Base-by-base conservation (phyloP, 2,329 filamentous ascomycete genomes). In the Apiospora aurea region DNA sequence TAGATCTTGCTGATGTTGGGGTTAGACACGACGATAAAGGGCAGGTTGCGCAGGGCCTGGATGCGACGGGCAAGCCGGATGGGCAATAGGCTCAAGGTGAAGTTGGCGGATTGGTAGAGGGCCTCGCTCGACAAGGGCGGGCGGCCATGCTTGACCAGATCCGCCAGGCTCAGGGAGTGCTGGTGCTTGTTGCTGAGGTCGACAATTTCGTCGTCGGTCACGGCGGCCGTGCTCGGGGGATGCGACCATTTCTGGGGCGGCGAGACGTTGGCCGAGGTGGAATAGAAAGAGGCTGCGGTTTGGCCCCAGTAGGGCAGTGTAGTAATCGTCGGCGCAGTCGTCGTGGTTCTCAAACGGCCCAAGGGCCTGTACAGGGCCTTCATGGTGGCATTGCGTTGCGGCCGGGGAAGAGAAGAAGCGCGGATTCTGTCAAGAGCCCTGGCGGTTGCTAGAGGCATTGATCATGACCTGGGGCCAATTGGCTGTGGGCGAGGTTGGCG, bases 21-120 rank as follows among this genome's bases (percentile, higher is more conserved):
- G 80, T 99, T 98, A n/a, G 96, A 95, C 38, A 99, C 96, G 71
- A 99, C 96, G 75, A 99, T 98, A 82, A 96, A 99, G 0, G 96
- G 96, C 11, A 99, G 90, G 80, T 97, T 97, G 75, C 95, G 92
- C 24, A 99, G 87, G 61, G 95, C 94, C 81, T 97, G 94, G 75
- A 99, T 97, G 71, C 96, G 94, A 81, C 97, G 94, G 38, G 96
- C 96, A 38, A 99, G 91, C 49, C 96, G 94, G 69, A 96, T 93
- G 18, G 96, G 96, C 13, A 98, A 91, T 70, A 98, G 93, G 41
- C 92, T 94, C 75, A 98, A 92, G 16, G 96, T 97, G 84, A 98
- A 98, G 85, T 98, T 97, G 74, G 96, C 96, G 1, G 95, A 98
- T 49, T 92, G 91, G 77, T 97, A 91, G 71, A 99, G 89, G 29